A percentile compares a stretch with the other conserved stretches of the same genome.
These are phyloP conservation scores for Gentiana macrophylla DNA, from an alignment of 257 asterid species.

Conservation along the genomic window DNA sequence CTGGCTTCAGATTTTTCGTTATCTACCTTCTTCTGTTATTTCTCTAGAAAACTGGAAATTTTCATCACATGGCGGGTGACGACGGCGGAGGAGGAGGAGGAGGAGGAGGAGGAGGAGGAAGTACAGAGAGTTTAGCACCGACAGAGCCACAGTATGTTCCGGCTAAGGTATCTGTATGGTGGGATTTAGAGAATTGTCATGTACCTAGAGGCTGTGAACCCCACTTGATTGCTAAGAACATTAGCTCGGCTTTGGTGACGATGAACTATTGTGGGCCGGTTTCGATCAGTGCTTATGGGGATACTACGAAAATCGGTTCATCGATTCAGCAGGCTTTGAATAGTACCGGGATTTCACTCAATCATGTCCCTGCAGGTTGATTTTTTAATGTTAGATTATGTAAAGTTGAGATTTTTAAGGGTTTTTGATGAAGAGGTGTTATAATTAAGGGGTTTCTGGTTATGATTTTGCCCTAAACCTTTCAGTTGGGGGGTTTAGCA, in stretches of 20 bases:
- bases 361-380: slow-evolving; percentile 87
- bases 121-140: slow-evolving; percentile 28
- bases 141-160: slow-evolving; percentile 68
- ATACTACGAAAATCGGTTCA: slow-evolving; percentile 49
- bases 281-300: slow-evolving; percentile 82
- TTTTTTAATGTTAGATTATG: background rate
- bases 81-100: slow-evolving; percentile 48
- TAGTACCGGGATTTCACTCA: slow-evolving; percentile 83
- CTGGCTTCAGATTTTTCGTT: too few species aligned
- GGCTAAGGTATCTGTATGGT: slow-evolving; percentile 86
- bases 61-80: slow-evolving; percentile 42
- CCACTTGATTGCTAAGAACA: slow-evolving; percentile 75
- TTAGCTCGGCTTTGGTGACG: slow-evolving; percentile 68
- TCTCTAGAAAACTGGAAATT: background rate
- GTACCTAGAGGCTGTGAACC: slow-evolving; percentile 67
- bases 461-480: background rate
- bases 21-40: too few species aligned
- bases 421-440: background rate
- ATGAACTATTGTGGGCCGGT: slow-evolving; percentile 81
- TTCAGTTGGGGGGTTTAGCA: background rate
- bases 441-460: background rate
- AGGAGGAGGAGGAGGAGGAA: too few species aligned
- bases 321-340: slow-evolving; percentile 62
- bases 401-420: slow-evolving; percentile 3
- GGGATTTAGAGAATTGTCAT: slow-evolving; percentile 96